Evolutionary conservation across 306 rosid species (phyloP).

Genomic region (Cercis canadensis): DNA sequence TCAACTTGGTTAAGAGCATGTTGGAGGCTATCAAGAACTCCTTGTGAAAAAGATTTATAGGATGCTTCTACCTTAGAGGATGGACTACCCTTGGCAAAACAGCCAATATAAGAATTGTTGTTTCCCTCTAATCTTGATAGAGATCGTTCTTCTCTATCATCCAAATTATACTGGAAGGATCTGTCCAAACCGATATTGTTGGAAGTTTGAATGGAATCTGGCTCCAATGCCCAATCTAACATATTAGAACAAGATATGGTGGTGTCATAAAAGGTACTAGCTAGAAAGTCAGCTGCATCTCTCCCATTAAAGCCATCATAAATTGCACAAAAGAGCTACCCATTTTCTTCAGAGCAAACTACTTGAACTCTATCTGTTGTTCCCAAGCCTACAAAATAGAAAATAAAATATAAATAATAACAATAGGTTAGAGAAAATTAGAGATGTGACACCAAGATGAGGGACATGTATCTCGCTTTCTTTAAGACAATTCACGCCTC

Average conservation of each 20-base stretch:
- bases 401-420: no score
- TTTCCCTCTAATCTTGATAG: constrained; percentile 23
- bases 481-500: no score
- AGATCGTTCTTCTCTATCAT: constrained; percentile 41
- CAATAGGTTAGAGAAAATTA: no score
- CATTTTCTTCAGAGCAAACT: constrained; percentile 97
- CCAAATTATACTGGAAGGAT: constrained; percentile 44
- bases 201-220: constrained; percentile 43
- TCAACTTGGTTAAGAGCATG: constrained; percentile 79
- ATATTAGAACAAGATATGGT: constrained; percentile 64
- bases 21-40: constrained; percentile 77
- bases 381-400: no score
- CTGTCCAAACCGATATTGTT: constrained; percentile 40
- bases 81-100: constrained; percentile 39
- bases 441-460: no score
- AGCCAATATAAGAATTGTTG: constrained; percentile 35
- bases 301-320: constrained; percentile 98
- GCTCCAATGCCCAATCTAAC: constrained; percentile 63
- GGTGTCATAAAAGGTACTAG: constrained; percentile 92
- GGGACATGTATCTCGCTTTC: no score
- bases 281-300: constrained; percentile 98
- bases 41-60: constrained; percentile 51
- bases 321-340: constrained; percentile 96
- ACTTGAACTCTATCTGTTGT: constrained; percentile 99
- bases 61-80: constrained; percentile 38